Evolutionary conservation across 208 protist genomes (phyloP), one percentile per base, ranked within the genome.

Genomic region (Trypanosoma lewisi): DNA sequence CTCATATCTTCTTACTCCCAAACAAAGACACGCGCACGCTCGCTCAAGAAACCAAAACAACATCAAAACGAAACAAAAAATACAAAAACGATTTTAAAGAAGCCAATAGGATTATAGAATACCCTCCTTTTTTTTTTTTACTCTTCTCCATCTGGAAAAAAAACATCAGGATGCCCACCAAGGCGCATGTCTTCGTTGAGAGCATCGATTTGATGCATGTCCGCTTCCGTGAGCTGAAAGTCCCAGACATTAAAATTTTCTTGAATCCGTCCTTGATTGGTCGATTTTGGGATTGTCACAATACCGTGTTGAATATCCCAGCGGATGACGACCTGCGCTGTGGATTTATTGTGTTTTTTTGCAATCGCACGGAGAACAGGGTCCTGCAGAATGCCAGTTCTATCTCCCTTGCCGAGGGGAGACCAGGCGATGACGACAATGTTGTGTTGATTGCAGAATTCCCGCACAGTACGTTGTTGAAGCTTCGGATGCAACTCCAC

Each of bases 171-270:
- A 51, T 82, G 36, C 8, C 51, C 48, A 25, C 80, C 74, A 21
- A 83, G 58, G 28, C 85, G 83, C 37, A 71, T 70, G 49, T 83
- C 60, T 41, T 67, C 59, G 45, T 85, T 69, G 36, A 94, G 53
- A 2, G 27, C 37, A 66, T 80, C 73, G 36, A 97, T 77, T 30
- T 28, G 23, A 17, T 54, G 36, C 75, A 97, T 82, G 19, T 96
- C 89, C 19, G 82, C 74, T 25, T 82, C 63, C 2, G 60, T 60
- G 11, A 98, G 66, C 53, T 83, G 50, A 74, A 98, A 97, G 66
- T 94, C 73, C 55, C 91, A 95, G 0, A 97, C 63, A 52, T 81
- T 53, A 16, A 95, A 77, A 72, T 98, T 98, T 61, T 96, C 60
- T n/a, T 53, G 60, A 47, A 98, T 96, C 52, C 92, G 79, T 12